Evolutionary conservation across 2,329 filamentous ascomycete species (phyloP).

Genomic region (Ophiostoma piceae): DNA sequence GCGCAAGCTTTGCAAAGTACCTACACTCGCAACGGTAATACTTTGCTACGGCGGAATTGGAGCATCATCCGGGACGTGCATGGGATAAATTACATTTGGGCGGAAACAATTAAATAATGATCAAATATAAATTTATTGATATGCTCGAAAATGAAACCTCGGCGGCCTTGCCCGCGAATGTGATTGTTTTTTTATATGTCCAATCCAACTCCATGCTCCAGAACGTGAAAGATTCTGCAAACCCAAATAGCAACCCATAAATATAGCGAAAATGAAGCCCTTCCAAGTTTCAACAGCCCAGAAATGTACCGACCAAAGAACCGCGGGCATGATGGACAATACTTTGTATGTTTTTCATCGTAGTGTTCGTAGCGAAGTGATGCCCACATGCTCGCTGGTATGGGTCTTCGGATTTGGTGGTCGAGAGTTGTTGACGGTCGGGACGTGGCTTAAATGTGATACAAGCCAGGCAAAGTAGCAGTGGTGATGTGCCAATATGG

Average conservation of each 20-base stretch:
- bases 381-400: not conserved
- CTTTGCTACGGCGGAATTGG: not conserved
- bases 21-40: slow-evolving; percentile 41
- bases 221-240: not conserved
- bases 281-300: not conserved
- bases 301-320: not conserved
- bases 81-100: not conserved
- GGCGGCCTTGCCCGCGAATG: not conserved
- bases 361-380: no score
- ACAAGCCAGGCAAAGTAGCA: not conserved
- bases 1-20: slow-evolving; percentile 60
- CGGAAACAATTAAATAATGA: not conserved
- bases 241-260: not conserved
- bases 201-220: slow-evolving; percentile 10
- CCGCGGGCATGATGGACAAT: not conserved
- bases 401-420: not conserved
- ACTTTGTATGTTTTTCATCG: no score
- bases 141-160: not conserved
- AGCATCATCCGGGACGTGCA: not conserved
- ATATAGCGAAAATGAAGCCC: not conserved
- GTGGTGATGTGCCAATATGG: not conserved
- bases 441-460: not conserved
- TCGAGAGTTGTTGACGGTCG: not conserved
- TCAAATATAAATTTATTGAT: not conserved
- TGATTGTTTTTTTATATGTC: not conserved